These are phyloP conservation scores for Whalleya microplaca DNA, from an alignment of 2,329 filamentous ascomycete species.

Conservation along the genomic window DNA sequence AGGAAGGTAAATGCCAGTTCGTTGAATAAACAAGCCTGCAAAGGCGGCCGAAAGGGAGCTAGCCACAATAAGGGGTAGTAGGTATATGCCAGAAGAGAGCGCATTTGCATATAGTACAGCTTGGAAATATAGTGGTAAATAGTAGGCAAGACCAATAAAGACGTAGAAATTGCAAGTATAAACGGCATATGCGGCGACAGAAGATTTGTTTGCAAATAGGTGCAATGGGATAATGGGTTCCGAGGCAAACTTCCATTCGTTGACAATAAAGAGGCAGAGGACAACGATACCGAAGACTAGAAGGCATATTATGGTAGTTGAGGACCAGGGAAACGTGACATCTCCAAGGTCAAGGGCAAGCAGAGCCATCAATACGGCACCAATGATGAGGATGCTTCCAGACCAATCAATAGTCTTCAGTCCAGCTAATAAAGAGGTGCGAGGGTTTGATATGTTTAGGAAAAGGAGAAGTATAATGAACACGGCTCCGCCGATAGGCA, in stretches of 20 bases:
- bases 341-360: constrained; percentile 73
- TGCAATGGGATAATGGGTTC: constrained; percentile 71
- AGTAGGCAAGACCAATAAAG: constrained; percentile 70
- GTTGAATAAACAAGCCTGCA: constrained; percentile 40
- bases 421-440: constrained; percentile 62
- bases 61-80: constrained; percentile 63
- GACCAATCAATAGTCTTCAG: constrained; percentile 64
- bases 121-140: constrained; percentile 75
- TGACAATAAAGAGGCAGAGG: constrained; percentile 57
- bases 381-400: constrained; percentile 66
- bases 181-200: constrained; percentile 57
- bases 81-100: constrained; percentile 62
- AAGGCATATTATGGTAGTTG: constrained; percentile 63
- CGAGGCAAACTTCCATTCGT: constrained; percentile 65
- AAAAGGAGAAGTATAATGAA: constrained; percentile 64
- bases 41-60: constrained; percentile 47
- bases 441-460: constrained; percentile 63
- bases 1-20: constrained; percentile 60
- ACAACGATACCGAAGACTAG: constrained; percentile 57
- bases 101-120: constrained; percentile 65
- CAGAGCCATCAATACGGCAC: constrained; percentile 69
- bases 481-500: constrained; percentile 56
- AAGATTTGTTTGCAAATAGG: constrained; percentile 60
- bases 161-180: constrained; percentile 55
- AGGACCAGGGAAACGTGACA: constrained; percentile 63